Evolutionary conservation across 495 filamentous ascomycete species (phyloP).

Genomic region (Extremus antarcticus): DNA sequence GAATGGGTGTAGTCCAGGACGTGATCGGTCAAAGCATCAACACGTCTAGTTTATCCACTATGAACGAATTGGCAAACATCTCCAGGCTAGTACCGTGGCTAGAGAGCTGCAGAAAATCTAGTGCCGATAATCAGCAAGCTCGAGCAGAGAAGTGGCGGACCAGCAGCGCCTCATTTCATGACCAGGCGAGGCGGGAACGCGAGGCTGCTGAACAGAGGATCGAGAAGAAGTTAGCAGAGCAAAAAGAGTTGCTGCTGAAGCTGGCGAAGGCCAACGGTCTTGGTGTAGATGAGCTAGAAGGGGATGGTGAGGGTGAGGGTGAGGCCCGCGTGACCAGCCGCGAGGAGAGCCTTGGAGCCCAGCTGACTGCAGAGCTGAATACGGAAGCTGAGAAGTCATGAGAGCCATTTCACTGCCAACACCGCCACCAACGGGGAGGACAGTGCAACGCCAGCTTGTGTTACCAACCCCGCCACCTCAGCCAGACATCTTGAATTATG

Average conservation of each 20-base stretch:
- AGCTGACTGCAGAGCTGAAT: constrained; percentile 11
- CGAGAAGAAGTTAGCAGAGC: constrained; percentile 18
- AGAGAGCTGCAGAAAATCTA: constrained; percentile 25
- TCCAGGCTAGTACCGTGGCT: constrained; percentile 28
- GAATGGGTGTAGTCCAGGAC: constrained; percentile 4
- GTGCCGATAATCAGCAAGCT: constrained; percentile 21
- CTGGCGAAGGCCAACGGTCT: constrained; percentile 1
- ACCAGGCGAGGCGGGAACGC: constrained; percentile 20
- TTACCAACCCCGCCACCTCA: constrained; percentile 36
- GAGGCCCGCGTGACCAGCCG: constrained; percentile 3
- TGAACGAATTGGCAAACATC: constrained; percentile 19
- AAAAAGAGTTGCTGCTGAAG: constrained; percentile 11
- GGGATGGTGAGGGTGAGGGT: not conserved
- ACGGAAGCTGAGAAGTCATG: constrained; percentile 3
- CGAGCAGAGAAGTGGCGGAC: constrained; percentile 29
- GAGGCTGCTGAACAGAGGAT: constrained; percentile 24
- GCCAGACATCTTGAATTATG: constrained; percentile 31
- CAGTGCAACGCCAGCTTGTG: too few species aligned
- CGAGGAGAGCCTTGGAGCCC: constrained; percentile 10
- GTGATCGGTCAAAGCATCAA: constrained; percentile 15
- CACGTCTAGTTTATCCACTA: not conserved
- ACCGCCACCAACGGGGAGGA: too few species aligned
- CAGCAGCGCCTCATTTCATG: constrained; percentile 27
- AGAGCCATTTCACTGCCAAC: too few species aligned
- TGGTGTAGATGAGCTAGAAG: not conserved